These are phyloP conservation scores for Tylopilus vinaceipallidus DNA, from an alignment of 768 basidiomycete species.

Conservation along the genomic window DNA sequence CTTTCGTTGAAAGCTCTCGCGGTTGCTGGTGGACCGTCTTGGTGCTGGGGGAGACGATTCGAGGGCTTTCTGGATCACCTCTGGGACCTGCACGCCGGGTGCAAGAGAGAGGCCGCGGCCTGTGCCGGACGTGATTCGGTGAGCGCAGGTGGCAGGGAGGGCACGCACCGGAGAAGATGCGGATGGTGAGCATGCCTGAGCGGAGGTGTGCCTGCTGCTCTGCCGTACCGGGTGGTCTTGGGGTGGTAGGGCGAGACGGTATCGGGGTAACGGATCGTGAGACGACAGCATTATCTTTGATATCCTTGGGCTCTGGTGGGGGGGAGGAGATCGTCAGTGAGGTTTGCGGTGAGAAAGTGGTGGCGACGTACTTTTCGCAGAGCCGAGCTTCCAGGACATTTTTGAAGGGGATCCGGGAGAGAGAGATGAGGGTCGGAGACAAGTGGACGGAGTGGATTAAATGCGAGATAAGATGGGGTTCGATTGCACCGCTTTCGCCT, in stretches of 20 bases:
- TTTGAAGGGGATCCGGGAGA: constrained; percentile 3
- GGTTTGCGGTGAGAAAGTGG: neutral
- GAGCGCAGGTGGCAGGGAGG: constrained; percentile 6
- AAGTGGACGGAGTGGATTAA: neutral
- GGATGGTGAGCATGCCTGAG: constrained; percentile 91
- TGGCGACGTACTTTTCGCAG: constrained; percentile 33
- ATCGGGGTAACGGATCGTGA: constrained; percentile 82
- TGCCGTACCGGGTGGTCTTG: constrained; percentile 51
- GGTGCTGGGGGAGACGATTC: constrained; percentile 54
- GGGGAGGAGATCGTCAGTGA: neutral
- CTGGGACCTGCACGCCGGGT: constrained; percentile 75
- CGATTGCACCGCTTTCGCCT: constrained; percentile 9
- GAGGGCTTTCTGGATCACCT: constrained; percentile 81
- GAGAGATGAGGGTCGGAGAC: neutral
- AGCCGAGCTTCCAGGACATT: constrained; percentile 60
- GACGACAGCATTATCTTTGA: constrained; percentile 64
- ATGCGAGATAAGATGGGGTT: constrained; percentile 5
- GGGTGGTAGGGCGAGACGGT: constrained; percentile 78
- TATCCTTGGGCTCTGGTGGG: constrained; percentile 61
- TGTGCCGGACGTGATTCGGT: constrained; percentile 18
- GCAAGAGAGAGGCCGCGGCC: constrained; percentile 83
- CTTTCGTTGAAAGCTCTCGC: constrained; percentile 90
- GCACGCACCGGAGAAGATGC: constrained; percentile 84
- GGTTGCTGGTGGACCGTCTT: constrained; percentile 63
- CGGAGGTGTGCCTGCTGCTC: constrained; percentile 60